These are phyloP conservation scores for Petasospora rhodanensis DNA, from an alignment of 1,139 yeast genomes.

Conservation along the genomic window DNA sequence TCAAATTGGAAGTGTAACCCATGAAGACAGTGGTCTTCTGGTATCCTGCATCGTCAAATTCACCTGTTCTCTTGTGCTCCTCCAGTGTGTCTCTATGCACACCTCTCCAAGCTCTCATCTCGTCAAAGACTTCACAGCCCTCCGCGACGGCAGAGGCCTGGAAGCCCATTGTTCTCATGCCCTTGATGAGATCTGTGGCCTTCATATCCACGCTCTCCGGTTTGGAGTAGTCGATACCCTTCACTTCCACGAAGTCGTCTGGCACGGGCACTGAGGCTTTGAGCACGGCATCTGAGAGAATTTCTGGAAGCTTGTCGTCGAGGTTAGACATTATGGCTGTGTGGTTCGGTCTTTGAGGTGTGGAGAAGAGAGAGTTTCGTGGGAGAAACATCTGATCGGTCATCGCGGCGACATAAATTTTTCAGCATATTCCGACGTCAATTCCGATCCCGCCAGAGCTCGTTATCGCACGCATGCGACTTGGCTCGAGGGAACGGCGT, in stretches of 20 bases:
- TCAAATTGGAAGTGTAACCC: conserved; percentile 96
- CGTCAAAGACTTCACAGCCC: conserved; percentile 87
- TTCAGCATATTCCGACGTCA: no score
- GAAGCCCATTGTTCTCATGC: conserved; percentile 97
- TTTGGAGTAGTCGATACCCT: conserved; percentile 84
- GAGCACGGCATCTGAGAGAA: conserved; percentile 84
- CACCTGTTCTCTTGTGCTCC: conserved; percentile 69
- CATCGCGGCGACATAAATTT: conserved; percentile 6
- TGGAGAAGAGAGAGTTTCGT: no score
- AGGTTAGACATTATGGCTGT: conserved; percentile 27
- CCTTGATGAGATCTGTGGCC: conserved; percentile 70
- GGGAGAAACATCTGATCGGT: no score
- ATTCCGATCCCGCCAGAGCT: no score
- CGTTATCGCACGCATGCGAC: no score
- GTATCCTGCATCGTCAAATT: conserved; percentile 73
- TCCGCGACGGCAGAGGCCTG: conserved; percentile 84
- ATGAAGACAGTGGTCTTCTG: conserved; percentile 87
- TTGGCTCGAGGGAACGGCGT: no score
- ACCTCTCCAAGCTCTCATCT: conserved; percentile 94
- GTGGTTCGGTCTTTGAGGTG: no score
- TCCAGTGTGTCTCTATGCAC: conserved; percentile 57
- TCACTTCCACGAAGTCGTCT: conserved; percentile 66
- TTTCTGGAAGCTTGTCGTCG: conserved; percentile 46
- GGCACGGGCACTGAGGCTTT: conserved; percentile 86
- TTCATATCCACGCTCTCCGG: conserved; percentile 64